phyloP scores from a whole-genome alignment of 441 rosid species.

The Brassica balearica region DNA sequence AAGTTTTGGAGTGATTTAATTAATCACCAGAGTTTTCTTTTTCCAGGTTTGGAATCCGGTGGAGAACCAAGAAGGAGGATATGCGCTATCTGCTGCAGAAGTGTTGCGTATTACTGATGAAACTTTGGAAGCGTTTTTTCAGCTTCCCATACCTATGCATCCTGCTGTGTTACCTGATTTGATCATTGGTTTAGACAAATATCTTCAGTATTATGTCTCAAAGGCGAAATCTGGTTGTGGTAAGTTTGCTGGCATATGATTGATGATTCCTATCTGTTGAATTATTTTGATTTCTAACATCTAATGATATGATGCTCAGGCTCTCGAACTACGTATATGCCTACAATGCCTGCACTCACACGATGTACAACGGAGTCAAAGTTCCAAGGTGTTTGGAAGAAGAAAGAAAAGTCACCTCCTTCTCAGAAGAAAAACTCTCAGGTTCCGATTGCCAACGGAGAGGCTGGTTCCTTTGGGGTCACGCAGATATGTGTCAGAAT shows the following conservation, averaged over 20 bases:
- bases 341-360: conserved; percentile 94
- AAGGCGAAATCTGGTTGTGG: conserved; percentile 97
- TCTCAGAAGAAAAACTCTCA: conserved; percentile 79
- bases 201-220: conserved; percentile 81
- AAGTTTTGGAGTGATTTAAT: conserved; percentile 4
- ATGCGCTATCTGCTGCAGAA: conserved; percentile 86
- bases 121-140: conserved; percentile 89
- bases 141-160: conserved; percentile 95
- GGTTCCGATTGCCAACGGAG: conserved; percentile 69
- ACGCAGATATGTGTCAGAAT: conserved; percentile 83
- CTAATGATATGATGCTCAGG: conserved; percentile 53
- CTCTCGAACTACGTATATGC: conserved; percentile 71
- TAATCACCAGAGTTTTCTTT: conserved; percentile 20
- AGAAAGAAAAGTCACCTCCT: conserved; percentile 80
- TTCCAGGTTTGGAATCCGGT: conserved; percentile 74
- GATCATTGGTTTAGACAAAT: conserved; percentile 84
- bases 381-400: conserved; percentile 89
- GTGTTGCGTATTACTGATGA: conserved; percentile 81
- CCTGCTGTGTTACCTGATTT: conserved; percentile 89
- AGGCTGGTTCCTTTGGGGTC: conserved; percentile 63
- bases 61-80: conserved; percentile 75
- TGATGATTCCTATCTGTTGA: conserved; percentile 1
- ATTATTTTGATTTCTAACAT: conserved; percentile 2
- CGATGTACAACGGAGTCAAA: conserved; percentile 80
- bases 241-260: conserved; percentile 44